These are phyloP conservation scores for Saccharum officinarum DNA, from an alignment of 176 grass and related monocot genomes.

Conservation along the genomic window DNA sequence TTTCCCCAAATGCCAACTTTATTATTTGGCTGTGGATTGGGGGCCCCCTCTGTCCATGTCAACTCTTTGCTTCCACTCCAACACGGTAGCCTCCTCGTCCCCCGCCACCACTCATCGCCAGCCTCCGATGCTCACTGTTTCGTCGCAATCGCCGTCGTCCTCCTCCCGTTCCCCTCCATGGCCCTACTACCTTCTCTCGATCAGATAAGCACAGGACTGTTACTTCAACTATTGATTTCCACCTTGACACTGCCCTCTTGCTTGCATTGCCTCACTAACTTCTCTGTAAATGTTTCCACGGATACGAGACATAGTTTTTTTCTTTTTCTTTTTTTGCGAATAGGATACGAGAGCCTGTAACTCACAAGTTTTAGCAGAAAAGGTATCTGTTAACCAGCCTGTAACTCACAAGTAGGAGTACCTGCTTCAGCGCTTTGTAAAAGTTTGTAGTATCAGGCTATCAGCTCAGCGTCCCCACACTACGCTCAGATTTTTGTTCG, in stretches of 20 bases:
- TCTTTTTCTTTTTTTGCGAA: no score
- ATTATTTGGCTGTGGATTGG: constrained; percentile 5
- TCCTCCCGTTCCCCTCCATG: background rate
- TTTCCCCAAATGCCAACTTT: background rate
- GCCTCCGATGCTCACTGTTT: background rate
- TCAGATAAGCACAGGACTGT: background rate
- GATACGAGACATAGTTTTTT: background rate
- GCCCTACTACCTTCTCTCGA: background rate
- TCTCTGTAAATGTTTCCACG: background rate
- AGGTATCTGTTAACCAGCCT: background rate
- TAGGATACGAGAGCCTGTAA: no score
- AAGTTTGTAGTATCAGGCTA: background rate
- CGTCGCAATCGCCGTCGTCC: background rate
- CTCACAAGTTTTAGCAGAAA: background rate
- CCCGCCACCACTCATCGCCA: background rate
- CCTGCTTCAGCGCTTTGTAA: no score
- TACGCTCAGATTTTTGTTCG: background rate
- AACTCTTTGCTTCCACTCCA: background rate
- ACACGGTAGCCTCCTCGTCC: background rate
- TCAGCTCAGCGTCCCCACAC: background rate
- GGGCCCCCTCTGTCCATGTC: background rate
- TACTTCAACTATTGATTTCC: background rate
- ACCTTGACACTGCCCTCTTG: background rate
- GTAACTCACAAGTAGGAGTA: background rate
- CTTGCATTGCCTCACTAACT: background rate